These are phyloP conservation scores for Plasmodium inui DNA, from an alignment of 169 alveolate genomes.

Conservation along the genomic window DNA sequence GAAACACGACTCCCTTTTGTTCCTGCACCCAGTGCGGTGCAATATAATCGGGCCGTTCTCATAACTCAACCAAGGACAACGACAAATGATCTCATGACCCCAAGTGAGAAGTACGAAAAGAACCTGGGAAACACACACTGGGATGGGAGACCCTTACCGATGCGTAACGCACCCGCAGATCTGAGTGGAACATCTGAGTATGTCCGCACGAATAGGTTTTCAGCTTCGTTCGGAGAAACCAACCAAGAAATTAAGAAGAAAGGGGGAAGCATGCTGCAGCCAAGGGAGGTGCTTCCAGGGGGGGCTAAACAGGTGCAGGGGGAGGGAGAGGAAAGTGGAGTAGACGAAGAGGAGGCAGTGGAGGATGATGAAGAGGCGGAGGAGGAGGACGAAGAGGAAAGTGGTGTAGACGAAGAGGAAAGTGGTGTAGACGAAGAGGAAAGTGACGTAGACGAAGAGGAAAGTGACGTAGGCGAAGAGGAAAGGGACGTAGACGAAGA, in stretches of 20 bases:
- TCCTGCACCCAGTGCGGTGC: neutral
- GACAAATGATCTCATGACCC: neutral
- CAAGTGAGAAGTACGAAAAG: neutral
- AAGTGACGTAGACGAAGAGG: neutral
- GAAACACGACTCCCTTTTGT: neutral
- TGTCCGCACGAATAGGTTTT: neutral
- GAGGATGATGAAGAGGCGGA: neutral
- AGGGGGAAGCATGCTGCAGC: neutral
- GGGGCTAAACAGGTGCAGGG: neutral
- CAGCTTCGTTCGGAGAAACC: neutral
- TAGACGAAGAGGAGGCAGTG: neutral
- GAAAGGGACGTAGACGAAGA: conserved; percentile 6
- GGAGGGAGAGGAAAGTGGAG: neutral
- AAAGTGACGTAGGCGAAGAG: neutral
- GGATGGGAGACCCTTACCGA: neutral
- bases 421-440: neutral
- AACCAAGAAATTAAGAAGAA: neutral
- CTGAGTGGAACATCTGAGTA: neutral
- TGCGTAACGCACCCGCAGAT: neutral
- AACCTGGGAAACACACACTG: neutral
- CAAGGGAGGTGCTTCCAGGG: too few relatives aligned
- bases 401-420: conserved; percentile 5
- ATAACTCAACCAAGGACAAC: neutral
- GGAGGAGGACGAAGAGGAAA: neutral
- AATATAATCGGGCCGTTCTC: neutral